These are phyloP conservation scores for Calendula officinalis DNA, from an alignment of 129 eudicot genomes.

Conservation along the genomic window DNA sequence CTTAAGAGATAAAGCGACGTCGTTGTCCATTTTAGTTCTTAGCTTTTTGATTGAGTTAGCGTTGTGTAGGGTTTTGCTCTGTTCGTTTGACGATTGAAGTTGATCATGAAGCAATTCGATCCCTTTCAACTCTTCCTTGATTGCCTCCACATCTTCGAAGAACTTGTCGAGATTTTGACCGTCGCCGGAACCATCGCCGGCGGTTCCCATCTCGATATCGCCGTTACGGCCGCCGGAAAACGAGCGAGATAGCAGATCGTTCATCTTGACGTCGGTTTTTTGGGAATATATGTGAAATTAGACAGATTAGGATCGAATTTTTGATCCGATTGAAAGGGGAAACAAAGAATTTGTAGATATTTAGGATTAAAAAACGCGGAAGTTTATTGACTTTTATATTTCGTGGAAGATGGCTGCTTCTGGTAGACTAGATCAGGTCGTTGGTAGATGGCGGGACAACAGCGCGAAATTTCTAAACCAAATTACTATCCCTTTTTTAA, in stretches of 20 bases:
- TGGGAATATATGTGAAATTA: background rate
- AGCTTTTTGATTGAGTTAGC: background rate
- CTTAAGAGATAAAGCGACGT: background rate
- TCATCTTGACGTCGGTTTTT: slow-evolving; percentile 34
- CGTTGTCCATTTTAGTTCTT: slow-evolving; percentile 10
- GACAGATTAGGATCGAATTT: background rate
- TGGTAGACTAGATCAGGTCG: too few species aligned
- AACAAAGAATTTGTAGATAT: background rate
- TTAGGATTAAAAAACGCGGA: too few species aligned
- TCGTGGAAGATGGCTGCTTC: too few species aligned
- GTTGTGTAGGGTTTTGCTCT: slow-evolving; percentile 9
- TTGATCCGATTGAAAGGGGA: background rate
- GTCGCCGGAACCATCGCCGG: background rate
- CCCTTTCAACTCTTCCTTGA: slow-evolving; percentile 47
- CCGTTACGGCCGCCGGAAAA: slow-evolving; percentile 36
- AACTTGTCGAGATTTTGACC: slow-evolving; percentile 46
- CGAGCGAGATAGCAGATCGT: slow-evolving; percentile 59
- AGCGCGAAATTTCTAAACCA: too few species aligned
- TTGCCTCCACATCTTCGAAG: slow-evolving; percentile 52
- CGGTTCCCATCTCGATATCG: slow-evolving; percentile 37
- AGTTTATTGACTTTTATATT: too few species aligned
- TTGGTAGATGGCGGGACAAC: too few species aligned
- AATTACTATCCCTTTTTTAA: too few species aligned
- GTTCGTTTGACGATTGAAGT: slow-evolving; percentile 3
- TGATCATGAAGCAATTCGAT: slow-evolving; percentile 32